A percentile compares a stretch with the other conserved stretches of the same genome.
These are phyloP conservation scores for Coemansia sp. DNA, from an alignment of 371 early-diverging fungal genomes.

Conservation along the genomic window DNA sequence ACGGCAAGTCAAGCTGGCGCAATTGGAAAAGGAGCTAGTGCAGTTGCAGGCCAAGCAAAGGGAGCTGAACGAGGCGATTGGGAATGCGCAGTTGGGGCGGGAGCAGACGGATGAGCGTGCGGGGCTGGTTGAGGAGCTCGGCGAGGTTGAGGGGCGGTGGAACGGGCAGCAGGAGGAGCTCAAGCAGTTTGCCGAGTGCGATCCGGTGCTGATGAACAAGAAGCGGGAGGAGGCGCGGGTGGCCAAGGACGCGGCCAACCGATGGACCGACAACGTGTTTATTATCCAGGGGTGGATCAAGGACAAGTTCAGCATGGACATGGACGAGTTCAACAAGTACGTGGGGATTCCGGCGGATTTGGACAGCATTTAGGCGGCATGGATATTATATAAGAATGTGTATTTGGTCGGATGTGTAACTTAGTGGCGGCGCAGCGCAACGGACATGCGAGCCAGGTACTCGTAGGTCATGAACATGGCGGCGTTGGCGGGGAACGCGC, in stretches of 20 bases:
- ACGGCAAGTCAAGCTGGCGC: conserved; percentile 39
- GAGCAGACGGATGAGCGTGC: conserved; percentile 59
- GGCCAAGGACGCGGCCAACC: conserved; percentile 77
- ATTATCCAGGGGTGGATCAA: conserved; percentile 78
- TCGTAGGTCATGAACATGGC: conserved; percentile 87
- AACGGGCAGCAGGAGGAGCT: conserved; percentile 56
- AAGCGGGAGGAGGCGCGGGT: conserved; percentile 59
- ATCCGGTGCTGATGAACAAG: conserved; percentile 67
- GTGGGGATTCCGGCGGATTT: conserved; percentile 82
- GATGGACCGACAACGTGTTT: conserved; percentile 95
- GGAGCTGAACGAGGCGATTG: conserved; percentile 14
- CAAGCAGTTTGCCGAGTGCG: conserved; percentile 69
- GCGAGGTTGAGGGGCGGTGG: conserved; percentile 51
- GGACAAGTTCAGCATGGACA: conserved; percentile 73
- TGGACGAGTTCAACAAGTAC: conserved; percentile 65
- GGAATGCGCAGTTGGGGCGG: conserved; percentile 29
- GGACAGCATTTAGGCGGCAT: conserved; percentile 59
- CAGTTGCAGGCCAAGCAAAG: conserved; percentile 18
- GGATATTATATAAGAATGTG: neutral
- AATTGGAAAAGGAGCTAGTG: conserved; percentile 30
- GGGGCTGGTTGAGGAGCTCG: conserved; percentile 54
- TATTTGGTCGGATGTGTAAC: conserved; percentile 1
- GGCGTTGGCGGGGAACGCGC: conserved; percentile 90
- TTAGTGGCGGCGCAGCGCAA: conserved; percentile 13
- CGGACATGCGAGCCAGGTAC: conserved; percentile 38